Evolutionary conservation across 2,329 filamentous ascomycete genomes (phyloP).

Genomic region (Arthrocladium fulminans): DNA sequence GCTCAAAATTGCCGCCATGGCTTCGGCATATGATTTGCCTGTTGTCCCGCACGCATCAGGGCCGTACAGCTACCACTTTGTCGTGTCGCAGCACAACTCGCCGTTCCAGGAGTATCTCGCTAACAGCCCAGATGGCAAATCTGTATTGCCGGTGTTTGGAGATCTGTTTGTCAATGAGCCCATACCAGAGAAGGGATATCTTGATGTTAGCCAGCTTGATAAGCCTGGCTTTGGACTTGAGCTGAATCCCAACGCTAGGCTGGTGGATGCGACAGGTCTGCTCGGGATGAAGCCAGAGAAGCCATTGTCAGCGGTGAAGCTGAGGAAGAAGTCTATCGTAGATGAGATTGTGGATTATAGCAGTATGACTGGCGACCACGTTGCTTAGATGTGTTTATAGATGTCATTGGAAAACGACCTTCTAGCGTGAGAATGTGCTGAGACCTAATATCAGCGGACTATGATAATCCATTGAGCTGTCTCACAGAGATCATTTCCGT

Average conservation of each 20-base stretch:
- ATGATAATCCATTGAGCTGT: too few species aligned
- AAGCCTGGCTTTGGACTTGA: conserved; percentile 87
- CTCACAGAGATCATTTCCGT: too few species aligned
- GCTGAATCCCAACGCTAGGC: conserved; percentile 68
- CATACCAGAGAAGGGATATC: conserved; percentile 71
- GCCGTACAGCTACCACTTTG: conserved; percentile 93
- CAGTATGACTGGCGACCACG: not conserved
- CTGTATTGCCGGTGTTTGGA: conserved; percentile 82
- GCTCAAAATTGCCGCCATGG: conserved; percentile 79
- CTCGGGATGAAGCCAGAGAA: conserved; percentile 55
- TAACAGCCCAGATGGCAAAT: conserved; percentile 84
- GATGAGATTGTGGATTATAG: not conserved
- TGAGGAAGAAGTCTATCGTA: not conserved
- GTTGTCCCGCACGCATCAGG: conserved; percentile 92
- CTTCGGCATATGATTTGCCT: conserved; percentile 85
- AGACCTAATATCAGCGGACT: too few species aligned
- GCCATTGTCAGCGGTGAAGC: conserved; percentile 31
- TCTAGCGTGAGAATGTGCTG: too few species aligned
- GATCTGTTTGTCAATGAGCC: conserved; percentile 86
- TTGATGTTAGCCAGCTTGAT: conserved; percentile 71
- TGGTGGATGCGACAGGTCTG: conserved; percentile 67
- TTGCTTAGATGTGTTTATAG: conserved; percentile 1
- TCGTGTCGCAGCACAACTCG: conserved; percentile 83
- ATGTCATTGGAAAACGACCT: too few species aligned
- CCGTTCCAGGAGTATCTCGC: conserved; percentile 95